phyloP scores from a whole-genome alignment of 2,329 filamentous ascomycete genomes.

The Neofusicoccum laricinum region DNA sequence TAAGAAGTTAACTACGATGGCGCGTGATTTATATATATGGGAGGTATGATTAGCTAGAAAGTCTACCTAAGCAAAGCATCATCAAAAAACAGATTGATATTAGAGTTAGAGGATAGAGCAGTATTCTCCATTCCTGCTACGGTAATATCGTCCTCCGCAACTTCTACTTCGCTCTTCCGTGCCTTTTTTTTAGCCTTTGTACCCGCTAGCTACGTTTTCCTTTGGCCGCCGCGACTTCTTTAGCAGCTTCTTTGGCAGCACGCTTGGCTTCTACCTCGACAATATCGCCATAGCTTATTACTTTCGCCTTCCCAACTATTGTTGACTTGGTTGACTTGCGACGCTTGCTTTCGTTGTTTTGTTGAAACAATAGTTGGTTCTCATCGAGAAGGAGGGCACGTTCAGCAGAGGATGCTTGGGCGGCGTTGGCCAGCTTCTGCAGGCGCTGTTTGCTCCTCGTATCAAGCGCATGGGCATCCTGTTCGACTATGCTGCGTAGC shows the following conservation, averaged over 20 bases:
- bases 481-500: conserved; percentile 21
- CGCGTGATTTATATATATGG: too few species aligned
- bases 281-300: conserved; percentile 22
- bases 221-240: neutral
- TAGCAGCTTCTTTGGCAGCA: conserved; percentile 20
- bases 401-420: conserved; percentile 25
- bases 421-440: conserved; percentile 24
- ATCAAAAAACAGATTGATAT: too few species aligned
- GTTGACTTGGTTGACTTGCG: too few species aligned
- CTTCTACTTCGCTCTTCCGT: conserved; percentile 13
- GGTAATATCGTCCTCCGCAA: conserved; percentile 12
- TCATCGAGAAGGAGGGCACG: conserved; percentile 26
- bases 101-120: conserved; percentile 8
- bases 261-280: conserved; percentile 22
- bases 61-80: too few species aligned
- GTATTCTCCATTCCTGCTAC: conserved; percentile 7
- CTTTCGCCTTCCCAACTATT: too few species aligned
- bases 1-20: too few species aligned
- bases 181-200: conserved; percentile 5
- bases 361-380: conserved; percentile 15
- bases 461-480: conserved; percentile 21
- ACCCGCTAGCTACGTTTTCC: neutral
- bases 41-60: too few species aligned
- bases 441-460: conserved; percentile 21
- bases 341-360: too few species aligned